Conservation (phyloP, 2,329 filamentous ascomycete species). For the Colletotrichum tanaceti region DNA sequence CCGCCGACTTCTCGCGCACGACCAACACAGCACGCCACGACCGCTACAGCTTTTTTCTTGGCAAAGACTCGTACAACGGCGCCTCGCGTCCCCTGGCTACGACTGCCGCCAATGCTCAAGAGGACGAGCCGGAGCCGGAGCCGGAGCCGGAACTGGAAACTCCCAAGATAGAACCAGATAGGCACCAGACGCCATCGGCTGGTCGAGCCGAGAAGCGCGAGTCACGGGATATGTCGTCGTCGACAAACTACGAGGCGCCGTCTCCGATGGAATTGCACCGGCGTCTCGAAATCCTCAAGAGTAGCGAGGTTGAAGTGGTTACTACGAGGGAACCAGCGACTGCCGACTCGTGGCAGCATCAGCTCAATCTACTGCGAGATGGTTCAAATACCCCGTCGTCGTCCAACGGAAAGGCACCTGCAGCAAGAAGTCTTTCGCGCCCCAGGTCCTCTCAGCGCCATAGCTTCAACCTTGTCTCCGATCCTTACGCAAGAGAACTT, state of each 20-base stretch:
- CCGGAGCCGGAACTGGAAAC: not conserved
- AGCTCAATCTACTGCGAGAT: conserved; percentile 10
- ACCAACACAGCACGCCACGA: conserved; percentile 38
- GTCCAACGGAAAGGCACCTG: conserved; percentile 17
- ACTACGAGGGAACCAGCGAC: conserved; percentile 11
- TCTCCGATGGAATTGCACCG: conserved; percentile 33
- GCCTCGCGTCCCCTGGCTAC: conserved; percentile 5
- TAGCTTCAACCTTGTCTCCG: conserved; percentile 35
- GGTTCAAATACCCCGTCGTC: conserved; percentile 19
- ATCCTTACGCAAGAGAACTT: conserved; percentile 34
- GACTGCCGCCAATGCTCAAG: conserved; percentile 5
- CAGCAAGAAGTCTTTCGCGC: conserved; percentile 8
- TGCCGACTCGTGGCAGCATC: conserved; percentile 20
- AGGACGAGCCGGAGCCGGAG: conserved; percentile 6
- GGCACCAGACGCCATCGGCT: not conserved
- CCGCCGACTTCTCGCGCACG: conserved; percentile 47
- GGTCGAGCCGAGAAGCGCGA: conserved; percentile 22
- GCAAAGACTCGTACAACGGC: conserved; percentile 4
- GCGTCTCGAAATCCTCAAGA: conserved; percentile 37
- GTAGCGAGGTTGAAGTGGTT: conserved; percentile 34
- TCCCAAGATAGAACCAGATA: not conserved
- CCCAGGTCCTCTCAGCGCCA: conserved; percentile 25
- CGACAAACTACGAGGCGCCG: conserved; percentile 21
- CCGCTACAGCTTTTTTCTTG: conserved; percentile 26
- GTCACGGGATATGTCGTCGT: conserved; percentile 11